These are phyloP conservation scores for Sodiomyces alkalinus DNA, from an alignment of 2,329 filamentous ascomycete species.

Conservation along the genomic window DNA sequence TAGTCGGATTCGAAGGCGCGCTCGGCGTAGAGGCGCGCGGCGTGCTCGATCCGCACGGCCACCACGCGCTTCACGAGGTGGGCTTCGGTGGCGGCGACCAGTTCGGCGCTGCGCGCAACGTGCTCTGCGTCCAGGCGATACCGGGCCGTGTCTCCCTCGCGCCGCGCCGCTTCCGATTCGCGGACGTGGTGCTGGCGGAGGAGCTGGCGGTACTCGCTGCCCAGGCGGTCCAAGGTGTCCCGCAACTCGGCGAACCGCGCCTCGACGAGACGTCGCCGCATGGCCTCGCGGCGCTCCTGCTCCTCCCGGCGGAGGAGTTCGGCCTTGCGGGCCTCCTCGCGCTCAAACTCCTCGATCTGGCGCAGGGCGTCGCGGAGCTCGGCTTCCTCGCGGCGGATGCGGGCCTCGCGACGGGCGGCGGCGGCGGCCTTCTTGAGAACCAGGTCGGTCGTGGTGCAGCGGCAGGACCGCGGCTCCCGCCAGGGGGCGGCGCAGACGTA, in stretches of 20 bases:
- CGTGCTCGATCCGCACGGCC: conserved; percentile 23
- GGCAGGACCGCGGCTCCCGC: conserved; percentile 62
- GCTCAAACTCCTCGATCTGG: conserved; percentile 32
- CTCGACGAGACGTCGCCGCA: conserved; percentile 22
- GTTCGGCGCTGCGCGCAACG: conserved; percentile 14
- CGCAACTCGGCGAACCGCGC: conserved; percentile 22
- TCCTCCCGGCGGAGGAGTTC: conserved; percentile 23
- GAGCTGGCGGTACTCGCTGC: conserved; percentile 24
- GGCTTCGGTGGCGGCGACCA: conserved; percentile 11
- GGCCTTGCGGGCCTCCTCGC: conserved; percentile 25
- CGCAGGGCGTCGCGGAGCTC: conserved; percentile 20
- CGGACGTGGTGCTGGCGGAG: conserved; percentile 22
- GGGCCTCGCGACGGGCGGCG: conserved; percentile 16
- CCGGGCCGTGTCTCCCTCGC: conserved; percentile 11
- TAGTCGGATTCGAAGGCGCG: conserved; percentile 28
- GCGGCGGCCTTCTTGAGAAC: conserved; percentile 21
- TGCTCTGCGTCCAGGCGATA: conserved; percentile 18
- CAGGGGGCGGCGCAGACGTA: conserved; percentile 62
- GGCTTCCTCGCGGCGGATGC: conserved; percentile 17
- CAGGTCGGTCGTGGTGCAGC: conserved; percentile 39
- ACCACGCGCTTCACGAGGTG: conserved; percentile 19
- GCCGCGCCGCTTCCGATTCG: conserved; percentile 14
- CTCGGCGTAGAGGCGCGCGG: conserved; percentile 24
- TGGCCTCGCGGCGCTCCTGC: conserved; percentile 22
- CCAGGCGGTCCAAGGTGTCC: conserved; percentile 20